Conservation (phyloP, 305 asterid species). For the Euphrasia arctica region DNA sequence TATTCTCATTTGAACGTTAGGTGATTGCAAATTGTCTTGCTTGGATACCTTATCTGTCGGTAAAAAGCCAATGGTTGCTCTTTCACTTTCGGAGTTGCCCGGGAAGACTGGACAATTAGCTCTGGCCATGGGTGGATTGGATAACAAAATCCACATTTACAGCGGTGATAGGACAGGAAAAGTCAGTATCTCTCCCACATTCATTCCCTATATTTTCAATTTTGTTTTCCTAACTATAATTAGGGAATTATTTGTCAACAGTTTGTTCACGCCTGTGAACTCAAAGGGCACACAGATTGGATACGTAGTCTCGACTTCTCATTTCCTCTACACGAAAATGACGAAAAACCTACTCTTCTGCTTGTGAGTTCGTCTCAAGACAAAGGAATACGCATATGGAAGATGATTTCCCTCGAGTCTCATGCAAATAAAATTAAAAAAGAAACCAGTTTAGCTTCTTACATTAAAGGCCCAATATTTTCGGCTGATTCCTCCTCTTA, state of each 20-base stretch:
- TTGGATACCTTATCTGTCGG: constrained; percentile 60
- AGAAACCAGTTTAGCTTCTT: constrained; percentile 69
- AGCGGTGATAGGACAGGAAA: constrained; percentile 78
- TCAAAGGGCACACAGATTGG: constrained; percentile 96
- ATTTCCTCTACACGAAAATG: constrained; percentile 50
- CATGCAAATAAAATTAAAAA: constrained; percentile 32
- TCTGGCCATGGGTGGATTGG: constrained; percentile 89
- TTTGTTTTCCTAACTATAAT: constrained; percentile 25
- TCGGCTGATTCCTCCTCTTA: constrained; percentile 58
- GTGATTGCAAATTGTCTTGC: constrained; percentile 69
- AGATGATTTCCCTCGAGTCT: constrained; percentile 49
- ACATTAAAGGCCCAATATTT: constrained; percentile 89
- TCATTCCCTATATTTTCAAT: neutral
- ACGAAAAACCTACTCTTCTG: constrained; percentile 48
- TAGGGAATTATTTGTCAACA: constrained; percentile 31
- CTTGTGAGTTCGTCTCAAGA: constrained; percentile 97
- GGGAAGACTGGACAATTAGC: constrained; percentile 50
- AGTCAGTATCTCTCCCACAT: constrained; percentile 41
- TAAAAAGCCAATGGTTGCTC: constrained; percentile 82
- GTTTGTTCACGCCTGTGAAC: constrained; percentile 81
- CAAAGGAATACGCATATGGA: constrained; percentile 97
- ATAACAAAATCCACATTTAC: constrained; percentile 87
- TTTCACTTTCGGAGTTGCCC: constrained; percentile 76
- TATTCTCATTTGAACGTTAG: constrained; percentile 33
- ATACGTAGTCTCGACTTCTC: constrained; percentile 92